Evolutionary conservation across 2,329 filamentous ascomycete genomes (phyloP), one percentile per base, ranked within the genome.

Genomic region (Huntiella savannae): DNA sequence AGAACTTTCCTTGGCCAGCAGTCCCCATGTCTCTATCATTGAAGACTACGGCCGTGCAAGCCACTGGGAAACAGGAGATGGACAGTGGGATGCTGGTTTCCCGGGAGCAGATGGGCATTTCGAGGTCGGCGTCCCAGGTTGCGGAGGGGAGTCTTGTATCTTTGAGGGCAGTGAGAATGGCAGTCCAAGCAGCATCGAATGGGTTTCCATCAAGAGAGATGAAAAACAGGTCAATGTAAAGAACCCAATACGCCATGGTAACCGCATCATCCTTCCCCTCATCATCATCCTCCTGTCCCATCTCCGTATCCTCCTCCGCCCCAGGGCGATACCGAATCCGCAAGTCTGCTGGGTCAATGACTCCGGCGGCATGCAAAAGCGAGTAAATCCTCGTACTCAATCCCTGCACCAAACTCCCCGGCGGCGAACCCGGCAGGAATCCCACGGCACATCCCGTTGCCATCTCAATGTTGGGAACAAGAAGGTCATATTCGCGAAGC

Each of bases 201-300:
- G 85, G 75, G 56, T 91, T 93, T 4, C 88, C 88, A 52, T 94
- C 87, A 43, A 94, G 76, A 0, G 84, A 92, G 53, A 98, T 79
- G 63, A 94, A 91, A 57, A 95, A 73, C n/a, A 95, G 70, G 58
- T 96, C 88, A 53, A 98, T 82, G 61, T 94, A 95, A 15, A 98
- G 74, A 7, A 83, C 79, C 91, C 88, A 98, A 61, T 92, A 96
- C 0, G 81, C 91, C 58, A 82, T 88, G 8, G 88, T 62, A n/a
- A 58, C 58, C 5, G 58, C 59, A 8, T 63, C 60, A 39, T 60
- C 63, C 12, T 55, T 58, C 35, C 58, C 57, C 4, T 46, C 45
- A 0, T 56, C 56, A 1, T 62, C 63, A 4, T 63, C 62, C 8
- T 59, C 62, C n/a, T 62, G 59, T 43, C 63, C 58, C 38, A 47